These are phyloP conservation scores for Solanum hybrid DNA, from an alignment of 305 asterid genomes.

Conservation along the genomic window DNA sequence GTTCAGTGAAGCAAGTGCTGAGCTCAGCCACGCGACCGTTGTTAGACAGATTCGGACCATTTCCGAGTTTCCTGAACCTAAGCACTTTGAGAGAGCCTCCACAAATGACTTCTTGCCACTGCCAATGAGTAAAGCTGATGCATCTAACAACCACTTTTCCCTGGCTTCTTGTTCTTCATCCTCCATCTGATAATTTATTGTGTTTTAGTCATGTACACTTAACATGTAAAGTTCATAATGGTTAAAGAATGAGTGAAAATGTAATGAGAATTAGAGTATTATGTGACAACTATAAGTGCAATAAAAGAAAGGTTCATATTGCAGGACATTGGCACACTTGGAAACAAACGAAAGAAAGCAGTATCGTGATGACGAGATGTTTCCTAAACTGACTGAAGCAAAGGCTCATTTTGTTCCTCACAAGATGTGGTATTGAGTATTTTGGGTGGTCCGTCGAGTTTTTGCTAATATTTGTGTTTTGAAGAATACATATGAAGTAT, in stretches of 20 bases:
- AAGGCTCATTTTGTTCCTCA: not conserved
- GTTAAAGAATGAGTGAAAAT: not conserved
- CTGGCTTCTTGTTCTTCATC: slow-evolving; percentile 53
- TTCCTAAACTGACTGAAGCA: not conserved
- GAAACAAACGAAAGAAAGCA: not conserved
- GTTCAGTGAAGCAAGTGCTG: slow-evolving; percentile 36
- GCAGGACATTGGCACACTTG: not conserved
- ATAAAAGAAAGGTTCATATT: not conserved
- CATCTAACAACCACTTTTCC: slow-evolving; percentile 47
- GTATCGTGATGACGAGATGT: not conserved
- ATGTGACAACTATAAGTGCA: not conserved
- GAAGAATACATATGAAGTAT: not conserved
- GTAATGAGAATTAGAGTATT: not conserved
- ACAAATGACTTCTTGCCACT: slow-evolving; percentile 54
- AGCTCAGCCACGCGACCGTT: slow-evolving; percentile 71
- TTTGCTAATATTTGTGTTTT: not conserved
- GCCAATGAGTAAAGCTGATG: slow-evolving; percentile 48
- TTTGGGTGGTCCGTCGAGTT: not conserved
- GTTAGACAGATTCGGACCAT: slow-evolving; percentile 57
- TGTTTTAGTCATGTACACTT: not conserved
- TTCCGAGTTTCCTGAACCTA: slow-evolving; percentile 36
- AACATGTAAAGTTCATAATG: not conserved
- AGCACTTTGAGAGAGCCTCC: slow-evolving; percentile 45
- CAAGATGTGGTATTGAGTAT: not conserved
- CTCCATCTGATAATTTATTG: slow-evolving; percentile 8